These are phyloP conservation scores for Syzygium grande DNA, from an alignment of 345 rosid species.

Conservation along the genomic window DNA sequence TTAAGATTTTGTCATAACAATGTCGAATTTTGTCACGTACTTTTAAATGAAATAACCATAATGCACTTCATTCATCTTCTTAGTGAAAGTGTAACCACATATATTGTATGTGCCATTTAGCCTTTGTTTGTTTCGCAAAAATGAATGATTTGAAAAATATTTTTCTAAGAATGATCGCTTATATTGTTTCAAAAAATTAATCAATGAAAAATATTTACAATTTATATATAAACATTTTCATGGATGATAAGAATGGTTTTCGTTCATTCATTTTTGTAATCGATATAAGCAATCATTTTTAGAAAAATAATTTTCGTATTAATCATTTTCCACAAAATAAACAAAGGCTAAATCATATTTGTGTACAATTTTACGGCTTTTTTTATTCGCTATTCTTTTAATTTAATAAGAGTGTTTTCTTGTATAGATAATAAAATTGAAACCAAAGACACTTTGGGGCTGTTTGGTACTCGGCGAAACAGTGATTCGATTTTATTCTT, in stretches of 20 bases:
- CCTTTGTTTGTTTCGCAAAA: not conserved
- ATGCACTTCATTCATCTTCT: not conserved
- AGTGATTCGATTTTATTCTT: too few species aligned
- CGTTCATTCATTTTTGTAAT: not conserved
- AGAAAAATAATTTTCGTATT: not conserved
- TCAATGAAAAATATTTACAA: not conserved
- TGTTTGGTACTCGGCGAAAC: too few species aligned
- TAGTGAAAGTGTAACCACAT: not conserved
- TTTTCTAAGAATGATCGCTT: not conserved
- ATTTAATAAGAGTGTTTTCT: not conserved
- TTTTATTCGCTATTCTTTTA: not conserved
- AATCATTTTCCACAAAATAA: not conserved
- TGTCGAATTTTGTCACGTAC: rapidly evolving
- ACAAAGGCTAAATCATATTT: not conserved
- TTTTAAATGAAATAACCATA: not conserved
- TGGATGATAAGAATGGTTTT: rapidly evolving
- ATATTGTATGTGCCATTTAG: not conserved
- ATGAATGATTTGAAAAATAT: not conserved
- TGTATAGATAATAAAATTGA: not conserved
- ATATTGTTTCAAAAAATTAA: rapidly evolving
- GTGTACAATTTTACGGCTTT: not conserved
- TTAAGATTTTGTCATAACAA: not conserved
- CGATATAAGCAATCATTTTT: rapidly evolving
- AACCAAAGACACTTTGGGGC: not conserved
- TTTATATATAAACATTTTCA: rapidly evolving